Conservation (phyloP, 2,329 filamentous ascomycete species). For the Stachybotrys elegans region DNA sequence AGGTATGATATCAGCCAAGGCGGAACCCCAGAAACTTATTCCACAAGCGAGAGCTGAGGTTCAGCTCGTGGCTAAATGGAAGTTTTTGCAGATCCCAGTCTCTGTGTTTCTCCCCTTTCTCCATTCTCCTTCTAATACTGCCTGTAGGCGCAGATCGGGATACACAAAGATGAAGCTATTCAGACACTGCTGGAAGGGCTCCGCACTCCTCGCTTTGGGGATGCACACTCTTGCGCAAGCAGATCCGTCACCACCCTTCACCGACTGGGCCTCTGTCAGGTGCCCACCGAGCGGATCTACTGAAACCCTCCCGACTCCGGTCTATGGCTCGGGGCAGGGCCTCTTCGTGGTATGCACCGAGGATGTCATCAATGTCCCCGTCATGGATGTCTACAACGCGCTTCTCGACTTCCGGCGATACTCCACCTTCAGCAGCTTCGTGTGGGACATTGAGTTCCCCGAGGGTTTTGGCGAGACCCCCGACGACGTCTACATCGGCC, state of each 20-base stretch:
- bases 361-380: slow-evolving; percentile 25
- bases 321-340: slow-evolving; percentile 6
- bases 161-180: no score
- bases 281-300: slow-evolving; percentile 4
- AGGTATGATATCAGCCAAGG: no score
- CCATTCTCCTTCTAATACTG: no score
- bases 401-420: slow-evolving; percentile 29
- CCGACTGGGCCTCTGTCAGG: slow-evolving; percentile 8
- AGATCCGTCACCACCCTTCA: not conserved
- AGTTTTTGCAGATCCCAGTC: no score
- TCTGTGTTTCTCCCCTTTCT: no score
- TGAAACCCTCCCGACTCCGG: slow-evolving; percentile 5
- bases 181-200: no score
- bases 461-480: slow-evolving; percentile 5
- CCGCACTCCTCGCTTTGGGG: no score
- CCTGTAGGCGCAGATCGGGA: no score
- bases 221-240: not conserved
- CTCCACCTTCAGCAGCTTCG: slow-evolving; percentile 21
- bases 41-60: no score
- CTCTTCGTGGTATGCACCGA: slow-evolving; percentile 10
- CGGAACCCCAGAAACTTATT: no score
- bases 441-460: slow-evolving; percentile 5
- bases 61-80: no score
- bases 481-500: slow-evolving; percentile 7
- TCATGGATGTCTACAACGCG: slow-evolving; percentile 16